Conservation (phyloP, 192 early-diverging fungal species). For the Backusella westeae region DNA sequence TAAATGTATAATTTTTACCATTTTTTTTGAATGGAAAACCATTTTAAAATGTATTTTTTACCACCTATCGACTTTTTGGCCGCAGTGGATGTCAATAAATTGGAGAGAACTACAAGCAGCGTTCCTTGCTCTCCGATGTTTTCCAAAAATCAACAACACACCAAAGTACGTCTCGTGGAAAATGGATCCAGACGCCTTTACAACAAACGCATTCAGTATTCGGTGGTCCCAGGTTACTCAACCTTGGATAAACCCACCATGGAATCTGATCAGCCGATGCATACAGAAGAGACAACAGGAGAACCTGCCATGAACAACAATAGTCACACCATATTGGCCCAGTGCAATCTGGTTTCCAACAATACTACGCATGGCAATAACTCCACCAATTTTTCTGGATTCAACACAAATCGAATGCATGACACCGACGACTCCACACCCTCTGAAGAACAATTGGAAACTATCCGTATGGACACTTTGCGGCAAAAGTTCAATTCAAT, state of each 20-base stretch:
- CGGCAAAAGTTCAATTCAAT: no score
- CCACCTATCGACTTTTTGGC: no score
- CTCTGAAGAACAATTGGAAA: no score
- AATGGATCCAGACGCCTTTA: background rate
- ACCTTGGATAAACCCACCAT: background rate
- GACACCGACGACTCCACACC: no score
- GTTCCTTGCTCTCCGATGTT: background rate
- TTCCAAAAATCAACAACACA: background rate
- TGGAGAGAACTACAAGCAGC: constrained; percentile 33
- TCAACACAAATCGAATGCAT: no score
- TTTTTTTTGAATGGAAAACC: no score
- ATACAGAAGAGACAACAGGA: background rate
- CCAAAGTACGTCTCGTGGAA: constrained; percentile 26
- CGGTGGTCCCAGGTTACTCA: background rate
- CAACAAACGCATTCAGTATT: background rate
- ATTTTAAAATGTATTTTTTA: no score
- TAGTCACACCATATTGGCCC: background rate
- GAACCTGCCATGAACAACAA: background rate
- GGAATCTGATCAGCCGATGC: constrained; percentile 3
- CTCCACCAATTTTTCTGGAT: no score
- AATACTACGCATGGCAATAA: no score
- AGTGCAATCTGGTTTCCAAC: background rate
- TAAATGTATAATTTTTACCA: no score
- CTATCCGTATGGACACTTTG: no score
- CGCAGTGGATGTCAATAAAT: constrained; percentile 29